Conservation (phyloP, 345 rosid species). For the Eucalyptus leucophloia region DNA sequence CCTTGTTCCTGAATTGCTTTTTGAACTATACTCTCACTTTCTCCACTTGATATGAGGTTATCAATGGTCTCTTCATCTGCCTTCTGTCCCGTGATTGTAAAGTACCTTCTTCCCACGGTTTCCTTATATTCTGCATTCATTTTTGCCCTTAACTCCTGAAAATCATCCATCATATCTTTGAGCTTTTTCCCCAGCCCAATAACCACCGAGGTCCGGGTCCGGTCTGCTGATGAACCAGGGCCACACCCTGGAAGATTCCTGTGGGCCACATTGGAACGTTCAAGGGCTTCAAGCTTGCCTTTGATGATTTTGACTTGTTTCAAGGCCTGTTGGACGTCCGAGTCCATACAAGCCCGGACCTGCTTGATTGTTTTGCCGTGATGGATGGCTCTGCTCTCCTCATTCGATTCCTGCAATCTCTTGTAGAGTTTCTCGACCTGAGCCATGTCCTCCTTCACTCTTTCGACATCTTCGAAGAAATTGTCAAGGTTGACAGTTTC, state of each 20-base stretch:
- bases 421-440: constrained; percentile 41
- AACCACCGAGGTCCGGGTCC: constrained; percentile 72
- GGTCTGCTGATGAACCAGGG: constrained; percentile 70
- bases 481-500: constrained; percentile 55
- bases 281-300: constrained; percentile 64
- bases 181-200: constrained; percentile 68
- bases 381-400: constrained; percentile 54
- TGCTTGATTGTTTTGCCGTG: constrained; percentile 53
- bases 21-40: constrained; percentile 72
- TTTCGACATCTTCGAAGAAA: constrained; percentile 71
- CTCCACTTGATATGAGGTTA: constrained; percentile 67
- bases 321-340: constrained; percentile 46
- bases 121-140: constrained; percentile 64
- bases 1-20: constrained; percentile 89
- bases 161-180: constrained; percentile 65
- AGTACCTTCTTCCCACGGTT: constrained; percentile 70
- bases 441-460: constrained; percentile 60
- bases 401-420: constrained; percentile 63
- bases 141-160: constrained; percentile 42
- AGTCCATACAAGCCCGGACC: constrained; percentile 50
- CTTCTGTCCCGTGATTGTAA: constrained; percentile 61
- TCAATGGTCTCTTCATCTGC: constrained; percentile 77
- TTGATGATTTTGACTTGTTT: constrained; percentile 56
- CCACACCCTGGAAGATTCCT: constrained; percentile 57
- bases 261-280: constrained; percentile 46